These are phyloP conservation scores for Chrysanthemum makinoi DNA, from an alignment of 129 eudicot species.

Conservation along the genomic window DNA sequence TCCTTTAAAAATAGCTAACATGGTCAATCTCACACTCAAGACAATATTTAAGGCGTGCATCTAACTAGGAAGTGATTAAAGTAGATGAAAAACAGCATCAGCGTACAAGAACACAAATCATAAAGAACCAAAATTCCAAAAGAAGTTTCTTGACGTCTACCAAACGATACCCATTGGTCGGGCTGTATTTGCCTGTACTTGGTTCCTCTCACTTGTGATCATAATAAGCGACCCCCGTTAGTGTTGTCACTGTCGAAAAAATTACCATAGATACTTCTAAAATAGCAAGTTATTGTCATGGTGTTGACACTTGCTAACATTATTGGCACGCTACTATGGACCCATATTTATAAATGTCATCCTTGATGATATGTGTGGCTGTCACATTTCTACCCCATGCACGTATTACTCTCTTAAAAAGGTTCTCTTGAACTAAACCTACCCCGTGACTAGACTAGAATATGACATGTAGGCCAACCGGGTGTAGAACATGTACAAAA, in stretches of 20 bases:
- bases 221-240: slow-evolving; percentile 6
- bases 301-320: slow-evolving; percentile 29
- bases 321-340: slow-evolving; percentile 20
- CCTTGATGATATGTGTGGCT: slow-evolving; percentile 16
- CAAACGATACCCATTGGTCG: slow-evolving; percentile 20
- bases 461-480: background rate
- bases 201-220: slow-evolving; percentile 27
- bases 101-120: slow-evolving; percentile 7
- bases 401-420: background rate
- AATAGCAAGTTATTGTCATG: slow-evolving; percentile 15
- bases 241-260: slow-evolving; percentile 24
- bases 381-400: slow-evolving; percentile 19
- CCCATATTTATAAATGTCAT: slow-evolving; percentile 30
- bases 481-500: background rate
- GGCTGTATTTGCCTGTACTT: slow-evolving; percentile 8
- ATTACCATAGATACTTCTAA: slow-evolving; percentile 26
- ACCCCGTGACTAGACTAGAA: slow-evolving; percentile 4
- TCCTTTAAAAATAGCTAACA: too few relatives aligned
- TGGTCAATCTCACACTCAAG: background rate
- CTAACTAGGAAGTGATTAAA: background rate
- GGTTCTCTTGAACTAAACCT: slow-evolving; percentile 1
- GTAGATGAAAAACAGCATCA: background rate
- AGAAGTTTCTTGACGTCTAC: slow-evolving; percentile 27
- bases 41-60: background rate
- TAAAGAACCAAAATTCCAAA: slow-evolving; percentile 15